Percentiles rank a stretch among this genome's conserved stretches.
phyloP scores from a whole-genome alignment of 164 flowering plant species.

The Warburgia ugandensis region DNA sequence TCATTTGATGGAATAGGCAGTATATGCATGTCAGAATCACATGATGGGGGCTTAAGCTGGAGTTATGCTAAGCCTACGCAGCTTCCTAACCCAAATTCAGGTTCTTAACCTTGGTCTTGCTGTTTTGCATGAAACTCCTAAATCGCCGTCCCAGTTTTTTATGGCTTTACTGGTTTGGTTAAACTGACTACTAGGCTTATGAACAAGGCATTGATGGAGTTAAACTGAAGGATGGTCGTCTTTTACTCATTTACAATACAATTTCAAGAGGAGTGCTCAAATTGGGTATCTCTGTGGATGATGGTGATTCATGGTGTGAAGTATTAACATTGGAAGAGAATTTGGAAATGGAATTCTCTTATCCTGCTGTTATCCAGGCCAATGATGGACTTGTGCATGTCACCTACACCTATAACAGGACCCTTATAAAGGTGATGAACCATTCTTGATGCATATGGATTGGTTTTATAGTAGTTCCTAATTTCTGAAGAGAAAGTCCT shows the following conservation, averaged over 20 bases:
- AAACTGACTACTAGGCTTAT: not conserved
- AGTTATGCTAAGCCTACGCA: slow-evolving; percentile 53
- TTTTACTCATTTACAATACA: slow-evolving; percentile 76
- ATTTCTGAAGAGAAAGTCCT: no score
- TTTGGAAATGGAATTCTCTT: slow-evolving; percentile 74
- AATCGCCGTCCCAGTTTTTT: not conserved
- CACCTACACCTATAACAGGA: slow-evolving; percentile 19
- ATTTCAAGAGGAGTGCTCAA: slow-evolving; percentile 74
- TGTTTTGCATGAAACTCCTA: not conserved
- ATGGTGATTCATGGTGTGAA: slow-evolving; percentile 82
- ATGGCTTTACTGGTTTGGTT: not conserved
- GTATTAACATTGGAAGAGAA: slow-evolving; percentile 63
- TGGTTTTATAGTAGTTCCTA: no score
- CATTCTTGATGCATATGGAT: not conserved
- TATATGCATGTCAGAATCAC: slow-evolving; percentile 85
- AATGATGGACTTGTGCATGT: slow-evolving; percentile 15
- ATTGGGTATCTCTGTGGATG: slow-evolving; percentile 63
- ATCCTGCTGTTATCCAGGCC: slow-evolving; percentile 77
- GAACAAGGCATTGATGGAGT: slow-evolving; percentile 79
- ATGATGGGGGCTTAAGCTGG: slow-evolving; percentile 78
- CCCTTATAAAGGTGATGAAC: slow-evolving; percentile 16
- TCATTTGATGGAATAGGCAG: slow-evolving; percentile 54
- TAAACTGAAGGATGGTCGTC: slow-evolving; percentile 65
- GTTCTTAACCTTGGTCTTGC: slow-evolving; percentile 18
- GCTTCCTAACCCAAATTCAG: slow-evolving; percentile 94